Conservation (phyloP, 1,139 yeast species). For the Suhomyces panamericanus region DNA sequence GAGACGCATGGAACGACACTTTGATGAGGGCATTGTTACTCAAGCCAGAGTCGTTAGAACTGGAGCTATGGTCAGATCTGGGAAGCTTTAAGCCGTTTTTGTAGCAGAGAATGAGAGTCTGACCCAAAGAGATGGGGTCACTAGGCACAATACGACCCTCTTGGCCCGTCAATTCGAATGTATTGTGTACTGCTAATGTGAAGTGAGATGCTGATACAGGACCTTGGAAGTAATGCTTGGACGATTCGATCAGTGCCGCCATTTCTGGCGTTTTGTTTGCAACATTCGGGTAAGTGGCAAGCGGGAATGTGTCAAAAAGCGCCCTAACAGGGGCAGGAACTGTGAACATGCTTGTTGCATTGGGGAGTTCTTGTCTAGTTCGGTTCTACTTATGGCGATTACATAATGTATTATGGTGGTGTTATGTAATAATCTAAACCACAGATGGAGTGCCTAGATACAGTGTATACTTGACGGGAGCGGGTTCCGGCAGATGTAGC, state of each 20-base stretch:
- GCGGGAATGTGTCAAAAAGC: conserved; percentile 53
- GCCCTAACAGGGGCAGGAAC: conserved; percentile 46
- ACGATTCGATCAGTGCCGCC: conserved; percentile 13
- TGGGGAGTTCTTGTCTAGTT: no score
- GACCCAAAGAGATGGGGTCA: conserved; percentile 47
- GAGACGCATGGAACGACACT: conserved; percentile 41
- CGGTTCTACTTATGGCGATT: not conserved
- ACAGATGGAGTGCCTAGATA: not conserved
- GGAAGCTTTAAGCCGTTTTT: conserved; percentile 40
- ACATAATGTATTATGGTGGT: conserved; percentile 2
- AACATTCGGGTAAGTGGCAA: conserved; percentile 36
- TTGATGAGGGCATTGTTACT: conserved; percentile 27
- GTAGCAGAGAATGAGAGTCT: conserved; percentile 32
- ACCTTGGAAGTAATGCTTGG: conserved; percentile 16
- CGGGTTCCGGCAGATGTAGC: no score
- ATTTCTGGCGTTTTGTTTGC: conserved; percentile 21
- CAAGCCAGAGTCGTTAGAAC: not conserved
- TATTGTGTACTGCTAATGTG: conserved; percentile 45
- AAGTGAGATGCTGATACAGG: conserved; percentile 20
- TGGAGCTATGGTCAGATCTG: not conserved
- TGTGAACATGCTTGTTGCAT: conserved; percentile 9
- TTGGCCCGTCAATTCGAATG: conserved; percentile 17
- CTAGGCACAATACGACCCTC: conserved; percentile 30
- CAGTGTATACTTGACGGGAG: no score
- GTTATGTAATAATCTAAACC: not conserved